Conservation (phyloP, 768 basidiomycete genomes). For the Leccinum boreale region DNA sequence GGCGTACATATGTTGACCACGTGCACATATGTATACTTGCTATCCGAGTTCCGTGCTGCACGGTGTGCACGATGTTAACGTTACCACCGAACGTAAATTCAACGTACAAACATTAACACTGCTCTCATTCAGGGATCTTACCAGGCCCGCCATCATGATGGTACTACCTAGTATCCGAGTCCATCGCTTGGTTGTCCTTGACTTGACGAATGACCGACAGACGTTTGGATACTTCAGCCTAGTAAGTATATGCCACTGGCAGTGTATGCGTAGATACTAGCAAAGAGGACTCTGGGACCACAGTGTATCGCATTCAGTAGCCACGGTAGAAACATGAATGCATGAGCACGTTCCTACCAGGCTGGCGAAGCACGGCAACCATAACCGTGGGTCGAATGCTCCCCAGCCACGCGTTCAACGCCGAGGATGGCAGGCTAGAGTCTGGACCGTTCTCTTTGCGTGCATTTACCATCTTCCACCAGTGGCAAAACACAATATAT, state of each 20-base stretch:
- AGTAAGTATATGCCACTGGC: too few relatives aligned
- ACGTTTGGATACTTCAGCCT: not conserved
- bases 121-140: not conserved
- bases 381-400: constrained; percentile 15
- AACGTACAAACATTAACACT: constrained; percentile 5
- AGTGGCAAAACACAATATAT: constrained; percentile 14
- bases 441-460: constrained; percentile 2
- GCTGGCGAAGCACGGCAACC: constrained; percentile 1
- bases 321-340: constrained; percentile 5
- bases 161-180: too few relatives aligned
- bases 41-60: not conserved
- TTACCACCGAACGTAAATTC: not conserved
- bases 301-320: not conserved
- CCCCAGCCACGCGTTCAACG: constrained; percentile 14
- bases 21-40: not conserved
- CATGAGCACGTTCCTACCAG: constrained; percentile 14
- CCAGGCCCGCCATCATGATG: not conserved
- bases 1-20: not conserved
- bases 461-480: not conserved
- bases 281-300: not conserved
- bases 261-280: not conserved
- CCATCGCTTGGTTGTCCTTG: not conserved
- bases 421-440: constrained; percentile 12
- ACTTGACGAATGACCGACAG: not conserved
- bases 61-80: constrained; percentile 6